These are phyloP conservation scores for Candida ovalis DNA, from an alignment of 805 yeast genomes.

Conservation along the genomic window DNA sequence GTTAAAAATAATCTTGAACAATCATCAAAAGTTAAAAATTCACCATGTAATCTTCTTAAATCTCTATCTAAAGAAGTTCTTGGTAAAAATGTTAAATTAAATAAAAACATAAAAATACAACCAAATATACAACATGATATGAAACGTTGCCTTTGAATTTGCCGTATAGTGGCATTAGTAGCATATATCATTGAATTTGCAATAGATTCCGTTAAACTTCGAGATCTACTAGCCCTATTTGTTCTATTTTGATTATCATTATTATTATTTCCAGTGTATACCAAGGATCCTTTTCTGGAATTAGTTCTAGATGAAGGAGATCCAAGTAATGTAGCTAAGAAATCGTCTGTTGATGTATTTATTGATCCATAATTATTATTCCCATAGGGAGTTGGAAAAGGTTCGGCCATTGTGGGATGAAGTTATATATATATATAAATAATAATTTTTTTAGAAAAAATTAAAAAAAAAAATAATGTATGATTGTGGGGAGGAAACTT, in stretches of 20 bases:
- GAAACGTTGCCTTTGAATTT: constrained; percentile 35
- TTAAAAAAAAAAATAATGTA: too few relatives aligned
- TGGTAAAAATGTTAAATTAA: constrained; percentile 73
- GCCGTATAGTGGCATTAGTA: constrained; percentile 25
- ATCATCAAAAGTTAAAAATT: constrained; percentile 62
- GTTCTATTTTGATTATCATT: constrained; percentile 5
- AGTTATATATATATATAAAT: neutral
- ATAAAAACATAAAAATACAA: constrained; percentile 45
- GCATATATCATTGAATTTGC: constrained; percentile 24
- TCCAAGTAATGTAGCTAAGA: constrained; percentile 9
- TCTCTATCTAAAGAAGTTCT: constrained; percentile 81
- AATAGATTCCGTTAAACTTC: constrained; percentile 28
- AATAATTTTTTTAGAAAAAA: too few relatives aligned
- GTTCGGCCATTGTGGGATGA: constrained; percentile 13
- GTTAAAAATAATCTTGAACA: constrained; percentile 53
- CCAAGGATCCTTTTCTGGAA: constrained; percentile 12
- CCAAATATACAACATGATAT: constrained; percentile 48
- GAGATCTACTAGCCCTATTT: constrained; percentile 15
- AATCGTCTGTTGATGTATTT: constrained; percentile 14
- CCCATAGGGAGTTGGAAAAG: constrained; percentile 19
- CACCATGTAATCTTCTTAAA: constrained; percentile 68
- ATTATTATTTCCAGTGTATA: constrained; percentile 10
- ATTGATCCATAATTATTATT: constrained; percentile 3
- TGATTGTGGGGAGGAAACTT: too few relatives aligned
- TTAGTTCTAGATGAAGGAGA: constrained; percentile 5